Percentiles rank a stretch among this genome's conserved stretches.
Conservation (phyloP, 2,329 filamentous ascomycete species). For the Lasiodiplodia sp. region DNA sequence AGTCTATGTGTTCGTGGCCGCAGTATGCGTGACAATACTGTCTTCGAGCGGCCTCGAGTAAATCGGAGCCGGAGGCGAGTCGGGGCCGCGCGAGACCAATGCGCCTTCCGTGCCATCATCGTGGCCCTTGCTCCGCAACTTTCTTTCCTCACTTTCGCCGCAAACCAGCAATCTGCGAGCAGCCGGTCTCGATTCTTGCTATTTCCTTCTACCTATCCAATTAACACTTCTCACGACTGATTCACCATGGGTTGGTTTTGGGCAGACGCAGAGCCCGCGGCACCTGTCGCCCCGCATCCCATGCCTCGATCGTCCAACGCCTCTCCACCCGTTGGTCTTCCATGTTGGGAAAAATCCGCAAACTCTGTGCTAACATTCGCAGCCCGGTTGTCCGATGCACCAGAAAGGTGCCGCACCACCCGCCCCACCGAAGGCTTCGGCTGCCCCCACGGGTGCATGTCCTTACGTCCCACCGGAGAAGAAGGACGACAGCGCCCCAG, state of each 20-base stretch:
- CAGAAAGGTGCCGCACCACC: slow-evolving; percentile 45
- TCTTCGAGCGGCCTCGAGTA: background rate
- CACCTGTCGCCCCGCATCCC: slow-evolving; percentile 56
- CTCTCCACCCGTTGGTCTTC: slow-evolving; percentile 62
- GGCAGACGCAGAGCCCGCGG: slow-evolving; percentile 61
- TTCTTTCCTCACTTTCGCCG: slow-evolving; percentile 23
- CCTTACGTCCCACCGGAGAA: slow-evolving; percentile 35
- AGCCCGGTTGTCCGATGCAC: slow-evolving; percentile 77
- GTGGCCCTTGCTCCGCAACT: slow-evolving; percentile 29
- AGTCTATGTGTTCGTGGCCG: background rate
- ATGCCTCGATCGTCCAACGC: slow-evolving; percentile 53
- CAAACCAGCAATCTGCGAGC: background rate
- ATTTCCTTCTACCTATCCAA: background rate
- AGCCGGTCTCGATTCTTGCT: background rate
- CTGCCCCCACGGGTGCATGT: slow-evolving; percentile 57
- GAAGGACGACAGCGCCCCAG: slow-evolving; percentile 43
- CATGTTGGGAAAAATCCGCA: slow-evolving; percentile 36
- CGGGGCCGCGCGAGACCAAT: slow-evolving; percentile 20
- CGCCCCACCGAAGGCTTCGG: slow-evolving; percentile 38
- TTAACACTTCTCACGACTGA: background rate
- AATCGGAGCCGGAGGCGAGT: slow-evolving; percentile 19
- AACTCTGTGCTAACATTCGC: slow-evolving; percentile 23
- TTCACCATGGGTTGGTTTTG: slow-evolving; percentile 73
- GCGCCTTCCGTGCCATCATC: slow-evolving; percentile 26
- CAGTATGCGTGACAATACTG: background rate